Base-by-base conservation (phyloP, 163 green algal genomes). In the Scenedesmus sp. region DNA sequence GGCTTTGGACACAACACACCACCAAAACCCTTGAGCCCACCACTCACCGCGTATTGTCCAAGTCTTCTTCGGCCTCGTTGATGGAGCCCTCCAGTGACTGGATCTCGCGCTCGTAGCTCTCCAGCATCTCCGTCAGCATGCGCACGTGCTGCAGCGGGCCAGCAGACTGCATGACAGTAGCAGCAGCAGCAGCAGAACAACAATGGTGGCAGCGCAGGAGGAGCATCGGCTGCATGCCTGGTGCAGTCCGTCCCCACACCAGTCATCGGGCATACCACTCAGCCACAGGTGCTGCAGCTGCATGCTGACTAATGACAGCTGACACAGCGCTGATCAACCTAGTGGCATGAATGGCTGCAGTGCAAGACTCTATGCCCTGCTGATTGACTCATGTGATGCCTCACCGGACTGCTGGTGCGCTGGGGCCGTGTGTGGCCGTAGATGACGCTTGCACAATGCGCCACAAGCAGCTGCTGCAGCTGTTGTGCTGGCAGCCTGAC, bases 51-150 rank as follows among this genome's bases (percentile, higher is more conserved):
- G 92, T 94, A 59, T 91, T 94, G 62, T 94, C 88, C 0, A 94
- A 73, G 82, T 94, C 88, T 83, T 94, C 92, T 86, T 94, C 92
- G 23, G 90, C 88, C 88, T 94, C 92, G 26, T 81, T 82, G 23
- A 94, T 67, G 56, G 66, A 70, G 18, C 82, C 82, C 88, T 94
- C 92, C 62, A 94, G 20, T 18, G 54, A 86, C 70, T 90, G 64
- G 12, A 94, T 93, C 88, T 94, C 92, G 4, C 92, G 46, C 84
- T 93, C 74, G 62, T 94, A 94, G 54, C 84, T 92, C 89, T 94
- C 88, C 34, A 94, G 66, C 92, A 94, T 94, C 59, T 93, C 84
- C 26, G 57, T 90, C 89, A 92, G 56, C 89, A 92, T 88, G 79
- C 88, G 88, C 52, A 92, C 60, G 18, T 92, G 88, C 15, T 86